A percentile compares a stretch with the other conserved stretches of the same genome.
Evolutionary conservation across 2,329 filamentous ascomycete genomes (phyloP).

Genomic region (Aspergillus clavatus): DNA sequence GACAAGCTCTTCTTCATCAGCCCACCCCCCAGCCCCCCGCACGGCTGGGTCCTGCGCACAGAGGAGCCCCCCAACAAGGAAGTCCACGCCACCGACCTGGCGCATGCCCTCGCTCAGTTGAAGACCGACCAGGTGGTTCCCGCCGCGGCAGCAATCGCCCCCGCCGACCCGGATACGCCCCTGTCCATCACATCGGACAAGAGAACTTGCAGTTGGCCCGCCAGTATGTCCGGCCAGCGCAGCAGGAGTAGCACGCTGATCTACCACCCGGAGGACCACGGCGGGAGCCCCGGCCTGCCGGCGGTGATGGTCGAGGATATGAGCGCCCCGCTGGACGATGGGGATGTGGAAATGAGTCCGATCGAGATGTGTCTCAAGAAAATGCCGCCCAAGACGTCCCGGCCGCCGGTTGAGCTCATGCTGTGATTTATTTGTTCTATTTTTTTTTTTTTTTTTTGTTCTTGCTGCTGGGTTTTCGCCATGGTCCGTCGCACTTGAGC

Average conservation of each 20-base stretch:
- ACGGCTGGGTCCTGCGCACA: conserved; percentile 60
- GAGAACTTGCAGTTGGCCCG: conserved; percentile 29
- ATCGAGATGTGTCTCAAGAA: conserved; percentile 42
- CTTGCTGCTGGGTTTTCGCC: not conserved
- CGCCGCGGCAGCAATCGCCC: conserved; percentile 6
- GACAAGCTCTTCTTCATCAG: conserved; percentile 64
- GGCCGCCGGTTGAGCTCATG: conserved; percentile 56
- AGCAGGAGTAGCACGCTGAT: conserved; percentile 57
- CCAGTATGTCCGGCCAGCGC: conserved; percentile 29
- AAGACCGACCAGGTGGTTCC: conserved; percentile 24
- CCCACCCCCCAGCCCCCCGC: conserved; percentile 59
- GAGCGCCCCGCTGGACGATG: conserved; percentile 43
- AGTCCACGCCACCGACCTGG: conserved; percentile 59
- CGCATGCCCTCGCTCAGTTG: conserved; percentile 51
- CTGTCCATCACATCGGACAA: conserved; percentile 33
- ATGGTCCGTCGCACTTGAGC: conserved; percentile 8
- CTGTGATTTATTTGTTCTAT: conserved; percentile 22
- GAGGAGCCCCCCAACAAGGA: conserved; percentile 63
- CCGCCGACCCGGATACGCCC: conserved; percentile 29
- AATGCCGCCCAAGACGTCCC: conserved; percentile 48
- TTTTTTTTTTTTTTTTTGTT: not conserved
- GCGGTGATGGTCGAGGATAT: conserved; percentile 62
- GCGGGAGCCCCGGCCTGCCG: conserved; percentile 54
- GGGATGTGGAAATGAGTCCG: conserved; percentile 41
- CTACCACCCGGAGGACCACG: conserved; percentile 59